Base-by-base conservation (phyloP, 2,329 filamentous ascomycete genomes). In the Colletotrichum sp. region DNA sequence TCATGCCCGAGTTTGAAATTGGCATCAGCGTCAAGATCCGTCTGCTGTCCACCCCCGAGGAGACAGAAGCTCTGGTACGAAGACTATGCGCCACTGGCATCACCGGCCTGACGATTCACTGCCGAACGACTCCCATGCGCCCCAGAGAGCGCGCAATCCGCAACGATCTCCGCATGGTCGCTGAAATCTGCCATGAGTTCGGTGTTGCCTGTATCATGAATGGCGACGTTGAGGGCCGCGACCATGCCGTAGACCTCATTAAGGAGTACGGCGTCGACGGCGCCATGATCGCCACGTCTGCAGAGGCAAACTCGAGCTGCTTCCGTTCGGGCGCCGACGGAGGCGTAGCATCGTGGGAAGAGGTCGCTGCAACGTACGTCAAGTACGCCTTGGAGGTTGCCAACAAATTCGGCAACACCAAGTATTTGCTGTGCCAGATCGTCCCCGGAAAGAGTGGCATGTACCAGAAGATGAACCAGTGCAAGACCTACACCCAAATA, bases 11-110 rank as follows among this genome's bases (percentile, higher is more conserved):
- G 48, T 96, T 94, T 79, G 91, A 96, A 78, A 97, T 99, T 78
- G 96, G 96, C 71, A 97, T 99, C 82, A 98, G 95, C 80, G 97
- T 99, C 79, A 99, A 99, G 88, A 99, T 99, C 74, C 92, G 97
- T 65, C 90, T 99, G 30, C 89, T 99, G 3, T 93, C 96, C 70
- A 95, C 93, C 0, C 87, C 94, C 0, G 93, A 93, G 75, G 87
- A 94, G 81, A 99, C 97, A 0, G 93, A 94, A 79, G 87, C 88
- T 2, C 88, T 99, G 18, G 96, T 99, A 16, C 89, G 93, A 67
- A 89, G 91, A 73, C 92, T 99, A 5, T 94, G 95, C 78, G 90
- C 89, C 66, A 99, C 97, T 1, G 97, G 97, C 3, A 98, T 99
- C 82, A 97, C 93, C 3, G 96, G 94, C 0, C 87, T 99, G 78